A percentile compares a stretch with the other conserved stretches of the same genome.
phyloP scores from a whole-genome alignment of 257 asterid genomes.

The Paraleonurus japonicus region DNA sequence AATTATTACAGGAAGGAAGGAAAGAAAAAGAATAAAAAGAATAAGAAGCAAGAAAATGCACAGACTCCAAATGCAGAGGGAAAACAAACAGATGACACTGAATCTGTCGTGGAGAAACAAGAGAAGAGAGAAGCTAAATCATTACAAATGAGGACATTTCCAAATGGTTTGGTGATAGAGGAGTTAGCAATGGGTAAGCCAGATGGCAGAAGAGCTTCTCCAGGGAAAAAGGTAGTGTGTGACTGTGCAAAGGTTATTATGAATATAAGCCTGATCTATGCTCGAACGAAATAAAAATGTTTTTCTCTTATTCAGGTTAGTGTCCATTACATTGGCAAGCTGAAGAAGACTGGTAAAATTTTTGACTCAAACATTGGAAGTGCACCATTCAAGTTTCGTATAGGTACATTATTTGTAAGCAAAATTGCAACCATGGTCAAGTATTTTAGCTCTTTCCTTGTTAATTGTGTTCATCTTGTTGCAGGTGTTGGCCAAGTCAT shows the following conservation, averaged over 20 bases:
- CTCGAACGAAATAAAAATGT: neutral
- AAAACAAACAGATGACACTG: constrained; percentile 30
- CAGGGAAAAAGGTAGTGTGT: constrained; percentile 69
- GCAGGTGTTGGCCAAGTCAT: constrained; percentile 94
- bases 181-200: constrained; percentile 92
- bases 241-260: neutral
- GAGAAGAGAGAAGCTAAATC: constrained; percentile 52
- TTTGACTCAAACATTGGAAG: constrained; percentile 76
- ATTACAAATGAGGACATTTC: constrained; percentile 62
- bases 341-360: constrained; percentile 67
- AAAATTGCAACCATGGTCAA: neutral
- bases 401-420: constrained; percentile 47
- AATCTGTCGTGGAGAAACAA: constrained; percentile 34
- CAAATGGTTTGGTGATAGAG: constrained; percentile 85
- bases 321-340: constrained; percentile 76
- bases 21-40: constrained; percentile 63
- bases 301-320: constrained; percentile 50
- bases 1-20: constrained; percentile 42
- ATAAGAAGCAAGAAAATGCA: constrained; percentile 44
- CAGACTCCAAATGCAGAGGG: constrained; percentile 35
- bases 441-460: neutral
- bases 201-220: constrained; percentile 76
- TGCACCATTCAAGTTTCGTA: constrained; percentile 83
- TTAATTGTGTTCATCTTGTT: constrained; percentile 21
- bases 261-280: neutral